Conservation (phyloP, 2,329 filamentous ascomycete genomes). For the Trichoderma atrobrunneum region DNA sequence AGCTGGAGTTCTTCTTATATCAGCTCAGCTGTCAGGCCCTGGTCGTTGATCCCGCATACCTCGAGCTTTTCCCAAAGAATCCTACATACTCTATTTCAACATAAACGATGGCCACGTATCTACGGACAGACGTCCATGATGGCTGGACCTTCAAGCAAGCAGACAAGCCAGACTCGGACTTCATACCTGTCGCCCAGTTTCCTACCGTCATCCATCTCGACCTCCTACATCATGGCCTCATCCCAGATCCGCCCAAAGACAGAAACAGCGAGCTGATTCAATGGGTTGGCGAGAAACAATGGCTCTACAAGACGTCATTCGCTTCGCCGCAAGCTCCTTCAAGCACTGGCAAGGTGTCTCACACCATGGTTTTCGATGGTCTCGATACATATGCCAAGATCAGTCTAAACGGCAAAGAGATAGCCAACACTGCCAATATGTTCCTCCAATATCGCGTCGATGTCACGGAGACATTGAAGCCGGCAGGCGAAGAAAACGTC, state of each 20-base stretch:
- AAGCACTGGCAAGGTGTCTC: background rate
- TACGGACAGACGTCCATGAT: background rate
- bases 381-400: slow-evolving; percentile 14
- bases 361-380: slow-evolving; percentile 2
- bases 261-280: slow-evolving; percentile 8
- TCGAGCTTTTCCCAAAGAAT: background rate
- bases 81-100: background rate
- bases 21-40: background rate
- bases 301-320: slow-evolving; percentile 4
- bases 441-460: slow-evolving; percentile 10
- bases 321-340: background rate
- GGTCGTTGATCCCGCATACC: background rate
- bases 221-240: background rate
- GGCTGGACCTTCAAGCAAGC: slow-evolving; percentile 6
- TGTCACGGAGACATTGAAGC: background rate
- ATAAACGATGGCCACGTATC: background rate
- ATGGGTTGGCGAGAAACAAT: slow-evolving; percentile 13
- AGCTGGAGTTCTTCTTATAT: background rate
- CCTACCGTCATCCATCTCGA: slow-evolving; percentile 11
- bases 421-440: slow-evolving; percentile 12
- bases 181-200: background rate
- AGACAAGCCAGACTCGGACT: slow-evolving; percentile 4
- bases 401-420: background rate
- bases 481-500: background rate
- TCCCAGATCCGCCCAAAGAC: slow-evolving; percentile 4